Evolutionary conservation across 495 filamentous ascomycete species (phyloP).

Genomic region (Amphirosellinia nigrospora): DNA sequence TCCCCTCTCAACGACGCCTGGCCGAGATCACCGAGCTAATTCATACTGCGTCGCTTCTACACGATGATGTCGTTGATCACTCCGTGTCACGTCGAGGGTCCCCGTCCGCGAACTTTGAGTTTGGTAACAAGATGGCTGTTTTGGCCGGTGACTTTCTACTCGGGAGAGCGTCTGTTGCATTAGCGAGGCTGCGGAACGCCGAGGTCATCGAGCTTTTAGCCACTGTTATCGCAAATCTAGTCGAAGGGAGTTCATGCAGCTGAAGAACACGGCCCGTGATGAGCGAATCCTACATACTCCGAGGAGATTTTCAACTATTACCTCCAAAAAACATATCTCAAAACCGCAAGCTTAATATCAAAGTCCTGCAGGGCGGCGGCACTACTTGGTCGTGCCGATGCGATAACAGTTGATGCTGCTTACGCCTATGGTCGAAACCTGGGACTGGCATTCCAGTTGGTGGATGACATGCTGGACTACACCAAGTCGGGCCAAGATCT

Average conservation of each 20-base stretch:
- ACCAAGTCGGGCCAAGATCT: constrained; percentile 82
- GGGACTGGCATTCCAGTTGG: constrained; percentile 95
- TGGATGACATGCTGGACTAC: constrained; percentile 98
- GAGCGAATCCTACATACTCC: constrained; percentile 81
- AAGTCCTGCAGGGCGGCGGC: constrained; percentile 93
- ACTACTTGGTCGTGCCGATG: constrained; percentile 77
- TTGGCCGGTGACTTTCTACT: constrained; percentile 94
- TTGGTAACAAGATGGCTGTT: constrained; percentile 99
- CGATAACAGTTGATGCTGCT: constrained; percentile 84
- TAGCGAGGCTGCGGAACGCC: constrained; percentile 86
- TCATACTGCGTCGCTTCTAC: constrained; percentile 92
- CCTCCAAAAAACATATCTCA: constrained; percentile 98
- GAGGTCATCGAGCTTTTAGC: constrained; percentile 94
- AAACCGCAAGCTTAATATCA: constrained; percentile 92
- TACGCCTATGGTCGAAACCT: constrained; percentile 92
- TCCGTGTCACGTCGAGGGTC: constrained; percentile 80
- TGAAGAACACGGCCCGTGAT: constrained; percentile 92
- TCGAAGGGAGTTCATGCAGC: constrained; percentile 99
- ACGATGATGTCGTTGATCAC: constrained; percentile 98
- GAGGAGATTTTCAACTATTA: constrained; percentile 91
- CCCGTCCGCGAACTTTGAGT: constrained; percentile 88
- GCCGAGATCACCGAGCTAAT: constrained; percentile 98
- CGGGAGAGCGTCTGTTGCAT: constrained; percentile 88
- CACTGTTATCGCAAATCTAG: constrained; percentile 95
- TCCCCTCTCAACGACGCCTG: constrained; percentile 89